A percentile compares a stretch with the other conserved stretches of the same genome.
Evolutionary conservation across 495 filamentous ascomycete species (phyloP).

Genomic region (Sabuloglossum arenarium): DNA sequence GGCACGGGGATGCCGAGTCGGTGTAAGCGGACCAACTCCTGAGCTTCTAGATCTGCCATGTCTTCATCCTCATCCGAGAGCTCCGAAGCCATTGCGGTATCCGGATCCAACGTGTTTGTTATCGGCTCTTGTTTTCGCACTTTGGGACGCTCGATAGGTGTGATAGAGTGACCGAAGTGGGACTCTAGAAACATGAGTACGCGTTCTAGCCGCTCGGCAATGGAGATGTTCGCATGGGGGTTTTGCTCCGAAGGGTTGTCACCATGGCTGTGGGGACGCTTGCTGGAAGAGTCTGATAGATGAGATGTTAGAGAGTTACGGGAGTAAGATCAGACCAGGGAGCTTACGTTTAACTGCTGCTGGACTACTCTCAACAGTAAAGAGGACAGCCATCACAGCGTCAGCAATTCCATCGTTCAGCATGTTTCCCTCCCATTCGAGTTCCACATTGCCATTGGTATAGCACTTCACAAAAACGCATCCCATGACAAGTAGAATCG

Average conservation of each 20-base stretch:
- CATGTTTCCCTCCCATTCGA: constrained; percentile 96
- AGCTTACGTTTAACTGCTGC: constrained; percentile 79
- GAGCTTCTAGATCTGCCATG: constrained; percentile 33
- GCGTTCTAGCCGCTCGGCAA: constrained; percentile 55
- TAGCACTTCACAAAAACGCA: constrained; percentile 58
- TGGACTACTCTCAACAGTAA: constrained; percentile 77
- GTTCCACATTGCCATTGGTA: constrained; percentile 52
- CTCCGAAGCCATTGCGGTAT: constrained; percentile 20
- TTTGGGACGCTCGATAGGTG: constrained; percentile 51
- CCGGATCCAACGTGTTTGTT: constrained; percentile 2
- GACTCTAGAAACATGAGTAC: constrained; percentile 93
- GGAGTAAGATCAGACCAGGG: background rate
- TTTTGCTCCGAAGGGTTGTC: constrained; percentile 30
- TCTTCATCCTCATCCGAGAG: constrained; percentile 26
- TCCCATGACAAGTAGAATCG: constrained; percentile 71
- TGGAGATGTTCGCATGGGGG: constrained; percentile 45
- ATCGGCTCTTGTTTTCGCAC: constrained; percentile 14
- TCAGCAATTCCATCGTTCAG: constrained; percentile 95
- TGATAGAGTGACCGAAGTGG: constrained; percentile 70
- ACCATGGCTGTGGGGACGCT: constrained; percentile 21
- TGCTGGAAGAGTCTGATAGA: constrained; percentile 30
- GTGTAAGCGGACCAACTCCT: constrained; percentile 48
- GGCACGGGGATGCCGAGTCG: constrained; percentile 71
- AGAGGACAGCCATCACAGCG: constrained; percentile 75
- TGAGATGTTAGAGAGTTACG: constrained; percentile 6